Evolutionary conservation across 2,329 filamentous ascomycete species (phyloP), one percentile per base, ranked within the genome.

Genomic region (Dactylellina cionopaga): DNA sequence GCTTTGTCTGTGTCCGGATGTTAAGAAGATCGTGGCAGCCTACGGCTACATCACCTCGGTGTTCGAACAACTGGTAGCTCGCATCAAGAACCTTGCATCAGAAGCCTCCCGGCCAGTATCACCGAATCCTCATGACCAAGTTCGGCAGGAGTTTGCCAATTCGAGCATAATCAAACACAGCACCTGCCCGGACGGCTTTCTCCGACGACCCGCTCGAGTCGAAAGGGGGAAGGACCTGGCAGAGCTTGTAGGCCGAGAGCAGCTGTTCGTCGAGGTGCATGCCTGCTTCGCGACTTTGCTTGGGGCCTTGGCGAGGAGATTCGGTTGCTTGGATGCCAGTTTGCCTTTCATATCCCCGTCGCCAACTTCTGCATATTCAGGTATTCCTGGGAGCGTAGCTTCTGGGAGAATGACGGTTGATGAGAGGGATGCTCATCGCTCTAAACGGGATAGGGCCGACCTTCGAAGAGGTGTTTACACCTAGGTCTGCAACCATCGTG

Each of bases 221-320:
- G 86, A 85, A 15, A 83, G 85, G 44, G 85, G 85, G 37, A 84
- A 86, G 39, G 87, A 88, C 1, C 80, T 90, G 51, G 86, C 88
- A 0, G 88, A 90, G 79, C 81, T 90, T 39, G 86, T 89, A 25
- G 88, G 88, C 17, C 81, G 87, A 75, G 87, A 88, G 3, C 88
- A 90, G 77, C 88, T 90, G 76, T 90, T 90, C 75, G 85, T 90
- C 63, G 85, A 89, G 80, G 80, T 90, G 71, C 88, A 90, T 78
- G 81, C 83, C 37, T 83, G 84, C 74, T 90, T 90, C 77, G 88
- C 90, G 24, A 83, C 84, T 77, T 81, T 90, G 39, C 80, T 90
- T 56, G 82, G 74, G 24, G 74, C 70, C 29, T 69, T 77, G 31
- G 75, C 75, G 37, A 76, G 75, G 47, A 72, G 75, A 37, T 77